phyloP scores from a whole-genome alignment of 2,329 filamentous ascomycete species.

The Botrytis porri region DNA sequence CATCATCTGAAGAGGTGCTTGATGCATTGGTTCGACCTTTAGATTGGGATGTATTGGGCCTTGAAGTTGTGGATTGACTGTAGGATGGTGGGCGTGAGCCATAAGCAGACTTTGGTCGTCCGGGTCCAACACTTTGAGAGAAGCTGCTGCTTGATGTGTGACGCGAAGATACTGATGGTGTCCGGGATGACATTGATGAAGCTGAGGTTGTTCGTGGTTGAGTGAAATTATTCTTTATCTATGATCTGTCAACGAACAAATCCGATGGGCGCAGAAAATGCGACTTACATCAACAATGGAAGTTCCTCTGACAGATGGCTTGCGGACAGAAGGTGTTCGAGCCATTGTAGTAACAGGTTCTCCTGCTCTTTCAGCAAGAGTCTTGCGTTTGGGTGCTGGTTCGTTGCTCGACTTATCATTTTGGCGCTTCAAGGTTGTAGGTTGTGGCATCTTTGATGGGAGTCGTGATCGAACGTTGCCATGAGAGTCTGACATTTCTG shows the following conservation, averaged over 20 bases:
- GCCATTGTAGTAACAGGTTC: constrained; percentile 46
- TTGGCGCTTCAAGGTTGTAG: constrained; percentile 51
- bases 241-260: neutral
- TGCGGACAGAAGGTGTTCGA: constrained; percentile 43
- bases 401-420: constrained; percentile 38
- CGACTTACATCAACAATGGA: constrained; percentile 32
- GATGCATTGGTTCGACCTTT: constrained; percentile 43
- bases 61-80: constrained; percentile 47
- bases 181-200: constrained; percentile 43
- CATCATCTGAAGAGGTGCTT: constrained; percentile 40
- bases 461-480: constrained; percentile 52
- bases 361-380: constrained; percentile 52
- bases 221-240: constrained; percentile 12
- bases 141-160: constrained; percentile 49
- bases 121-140: constrained; percentile 55
- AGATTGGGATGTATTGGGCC: constrained; percentile 42
- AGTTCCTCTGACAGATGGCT: constrained; percentile 38
- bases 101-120: constrained; percentile 46
- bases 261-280: neutral
- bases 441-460: constrained; percentile 43
- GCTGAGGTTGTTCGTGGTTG: constrained; percentile 32
- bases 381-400: constrained; percentile 60
- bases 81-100: constrained; percentile 47
- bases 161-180: constrained; percentile 43
- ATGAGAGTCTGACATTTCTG: constrained; percentile 60